Base-by-base conservation (phyloP, 768 basidiomycete genomes). In the Boletellus sp. region DNA sequence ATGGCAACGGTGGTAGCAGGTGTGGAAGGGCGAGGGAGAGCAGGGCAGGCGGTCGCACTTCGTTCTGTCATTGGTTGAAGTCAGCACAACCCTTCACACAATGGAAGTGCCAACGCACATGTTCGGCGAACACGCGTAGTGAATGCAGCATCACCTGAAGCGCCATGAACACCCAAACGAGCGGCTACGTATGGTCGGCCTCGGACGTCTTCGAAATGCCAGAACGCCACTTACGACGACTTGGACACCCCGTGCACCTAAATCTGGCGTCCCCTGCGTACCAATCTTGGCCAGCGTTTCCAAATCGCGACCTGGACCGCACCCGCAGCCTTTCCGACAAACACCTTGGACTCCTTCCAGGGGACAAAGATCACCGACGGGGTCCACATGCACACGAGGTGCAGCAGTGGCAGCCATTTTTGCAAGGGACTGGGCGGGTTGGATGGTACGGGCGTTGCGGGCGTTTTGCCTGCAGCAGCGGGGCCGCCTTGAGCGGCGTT, bases 151-250 rank as follows among this genome's bases (percentile, higher is more conserved):
- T 75, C 20, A 90, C 72, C 56, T 90, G 79, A 4, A 91, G 63
- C 1, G 89, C 85, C 34, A 80, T 78, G 52, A 91, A 90, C 8
- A 79, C 84, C 86, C 86, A 90, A 64, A 91, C 87, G 71, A 92
- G 87, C 1, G 87, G 83, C 88, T 90, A 54, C 16, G 1, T 32
- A 13, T 22, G 35, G 33, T 39, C 17, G 19, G 10, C 26, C 51
- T 65, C 31, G n/a, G 38, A 32, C 33, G 43, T 22, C 6, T 16
- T 1, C 6, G 13, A 13, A 0, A 15, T 10, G 9, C 9, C 11
- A 28, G 12, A 15, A 32, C 31, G 47, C n/a, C 41, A 47, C 83
- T 54, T 58, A 87, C 86, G 68, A 84, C 74, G 38, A 76, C 57
- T 55, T 82, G 80, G 11, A 88, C 75, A 7, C 73, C 72, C 75